These are phyloP conservation scores for Halteria grandinella DNA, from an alignment of 73 alveolate genomes.

Conservation along the genomic window DNA sequence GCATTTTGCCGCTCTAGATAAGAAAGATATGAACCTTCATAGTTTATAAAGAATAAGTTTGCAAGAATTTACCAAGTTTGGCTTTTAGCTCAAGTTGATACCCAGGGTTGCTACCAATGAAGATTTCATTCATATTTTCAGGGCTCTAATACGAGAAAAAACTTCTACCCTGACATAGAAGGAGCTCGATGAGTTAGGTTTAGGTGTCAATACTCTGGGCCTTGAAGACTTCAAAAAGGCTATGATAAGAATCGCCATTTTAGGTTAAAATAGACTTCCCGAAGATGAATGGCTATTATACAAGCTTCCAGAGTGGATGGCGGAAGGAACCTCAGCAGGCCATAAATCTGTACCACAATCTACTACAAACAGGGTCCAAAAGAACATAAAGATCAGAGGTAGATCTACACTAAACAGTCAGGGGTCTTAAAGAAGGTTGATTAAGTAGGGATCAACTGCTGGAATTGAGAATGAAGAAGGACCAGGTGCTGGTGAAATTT, in stretches of 20 bases:
- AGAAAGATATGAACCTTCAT: conserved; percentile 40
- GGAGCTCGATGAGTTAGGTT: conserved; percentile 34
- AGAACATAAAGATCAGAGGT: conserved; percentile 13
- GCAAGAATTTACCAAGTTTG: conserved; percentile 64
- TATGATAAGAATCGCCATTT: conserved; percentile 39
- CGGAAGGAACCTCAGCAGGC: background rate
- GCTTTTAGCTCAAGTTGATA: conserved; percentile 42
- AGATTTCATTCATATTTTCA: conserved; percentile 46
- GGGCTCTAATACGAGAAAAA: conserved; percentile 48
- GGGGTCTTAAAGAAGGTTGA: background rate
- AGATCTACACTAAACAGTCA: conserved; percentile 11
- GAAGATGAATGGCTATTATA: conserved; percentile 30
- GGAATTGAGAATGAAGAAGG: background rate
- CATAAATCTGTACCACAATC: conserved; percentile 9
- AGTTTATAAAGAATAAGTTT: conserved; percentile 26
- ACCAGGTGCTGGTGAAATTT: background rate
- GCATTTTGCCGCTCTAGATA: conserved; percentile 56
- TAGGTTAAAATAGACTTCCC: conserved; percentile 47
- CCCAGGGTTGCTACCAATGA: conserved; percentile 60
- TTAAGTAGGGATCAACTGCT: background rate
- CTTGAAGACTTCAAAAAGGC: conserved; percentile 65
- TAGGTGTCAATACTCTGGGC: conserved; percentile 30
- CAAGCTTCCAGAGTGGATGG: conserved; percentile 22
- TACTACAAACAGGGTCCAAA: background rate
- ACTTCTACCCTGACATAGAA: conserved; percentile 16